Base-by-base conservation (phyloP, 202 grass and related monocot species). In the Schoenoplectus triqueter region DNA sequence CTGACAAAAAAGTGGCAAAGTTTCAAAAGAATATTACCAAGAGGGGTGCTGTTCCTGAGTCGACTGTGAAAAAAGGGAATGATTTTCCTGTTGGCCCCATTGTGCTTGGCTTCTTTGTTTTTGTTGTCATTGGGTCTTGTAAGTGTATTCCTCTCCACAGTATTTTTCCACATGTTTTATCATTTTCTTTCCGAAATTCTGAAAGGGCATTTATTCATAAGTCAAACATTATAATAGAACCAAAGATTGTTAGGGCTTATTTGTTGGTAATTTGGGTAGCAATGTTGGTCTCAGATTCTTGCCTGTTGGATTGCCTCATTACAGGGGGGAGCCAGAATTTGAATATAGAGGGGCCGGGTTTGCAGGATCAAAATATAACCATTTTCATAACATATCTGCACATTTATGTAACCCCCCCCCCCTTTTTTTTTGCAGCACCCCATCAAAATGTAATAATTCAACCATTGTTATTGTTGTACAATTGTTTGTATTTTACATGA, bases 41-140 rank as follows among this genome's bases (percentile, higher is more conserved):
- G 92, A 92, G 94, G 87, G 94, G 95, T 17, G 92, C 82, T 0
- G 92, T 97, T 70, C 92, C 95, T 86, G 95, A 97, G 47, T 94
- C 92, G 4, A 92, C 84, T 40, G 78, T 88, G 15, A 97, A 97
- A 84, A 97, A 94, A 75, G 95, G 92, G 45, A 94, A 89, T 55
- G 90, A 91, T 84, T 97, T 94, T 86, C 95, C 95, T 46, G 90
- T 97, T 40, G 95, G 95, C 39, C 95, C 95, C 80, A 10, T 94
- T 13, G 84, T 93, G 21, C 86, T 97, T 71, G 95, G 95, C 57
- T 97, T 97, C 90, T 97, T 97, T 84, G 19, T 97, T 84, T 97
- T 97, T 65, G 94, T 97, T 7, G 94, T 97, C 86, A 92, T 97
- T 10, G 92, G 94, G 85, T 97, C 94, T 87, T 97, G 94, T 97